These are phyloP conservation scores for Tylopilus cervinicoccineus DNA, from an alignment of 768 basidiomycete species.

Conservation along the genomic window DNA sequence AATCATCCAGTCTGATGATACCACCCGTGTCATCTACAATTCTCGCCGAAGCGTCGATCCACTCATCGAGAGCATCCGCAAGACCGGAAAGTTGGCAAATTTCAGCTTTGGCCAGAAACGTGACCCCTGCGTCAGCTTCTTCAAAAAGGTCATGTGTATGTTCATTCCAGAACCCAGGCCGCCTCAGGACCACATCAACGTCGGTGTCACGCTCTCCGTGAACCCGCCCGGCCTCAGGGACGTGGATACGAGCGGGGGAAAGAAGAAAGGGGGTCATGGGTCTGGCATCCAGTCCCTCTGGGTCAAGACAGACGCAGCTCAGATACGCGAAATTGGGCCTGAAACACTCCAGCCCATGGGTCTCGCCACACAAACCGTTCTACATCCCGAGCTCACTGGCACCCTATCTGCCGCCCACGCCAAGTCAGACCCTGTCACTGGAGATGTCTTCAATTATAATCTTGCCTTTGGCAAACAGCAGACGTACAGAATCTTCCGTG, in stretches of 20 bases:
- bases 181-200: constrained; percentile 12
- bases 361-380: constrained; percentile 21
- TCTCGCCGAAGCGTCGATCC: constrained; percentile 30
- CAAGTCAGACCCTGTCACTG: constrained; percentile 33
- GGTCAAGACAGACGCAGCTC: constrained; percentile 31
- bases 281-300: constrained; percentile 27
- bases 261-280: constrained; percentile 23
- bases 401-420: constrained; percentile 34
- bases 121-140: constrained; percentile 29
- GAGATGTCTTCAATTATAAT: constrained; percentile 37
- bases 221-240: constrained; percentile 27
- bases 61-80: constrained; percentile 26
- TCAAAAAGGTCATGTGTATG: constrained; percentile 29
- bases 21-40: constrained; percentile 32
- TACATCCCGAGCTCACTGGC: constrained; percentile 34
- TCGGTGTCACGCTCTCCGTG: constrained; percentile 29
- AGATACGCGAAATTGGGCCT: constrained; percentile 32
- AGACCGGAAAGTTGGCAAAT: constrained; percentile 16
- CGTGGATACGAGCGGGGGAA: constrained; percentile 16
- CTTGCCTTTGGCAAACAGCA: constrained; percentile 25
- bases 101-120: constrained; percentile 31
- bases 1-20: constrained; percentile 24
- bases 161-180: constrained; percentile 19
- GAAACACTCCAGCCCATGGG: constrained; percentile 36
- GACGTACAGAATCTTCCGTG: constrained; percentile 34